A percentile compares a stretch with the other conserved stretches of the same genome.
phyloP scores from a whole-genome alignment of 345 rosid genomes.

The Psidium friedrichsthalianum region DNA sequence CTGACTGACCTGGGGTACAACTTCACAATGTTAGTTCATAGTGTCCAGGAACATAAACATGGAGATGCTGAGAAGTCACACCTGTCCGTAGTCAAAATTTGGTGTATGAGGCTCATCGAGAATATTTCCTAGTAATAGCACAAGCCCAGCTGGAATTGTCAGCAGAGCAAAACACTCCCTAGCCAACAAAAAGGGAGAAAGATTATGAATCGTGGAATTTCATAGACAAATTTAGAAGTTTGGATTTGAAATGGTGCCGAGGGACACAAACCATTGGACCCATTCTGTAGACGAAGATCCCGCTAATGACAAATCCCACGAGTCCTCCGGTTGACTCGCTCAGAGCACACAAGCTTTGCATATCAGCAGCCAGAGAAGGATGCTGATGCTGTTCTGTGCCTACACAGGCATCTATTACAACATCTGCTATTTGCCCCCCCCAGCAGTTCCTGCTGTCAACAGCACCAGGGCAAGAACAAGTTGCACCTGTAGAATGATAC shows the following conservation, averaged over 20 bases:
- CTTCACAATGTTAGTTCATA: slow-evolving; percentile 2
- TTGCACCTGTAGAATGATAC: slow-evolving; percentile 29
- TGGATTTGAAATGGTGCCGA: background rate
- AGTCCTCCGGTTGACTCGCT: slow-evolving; percentile 52
- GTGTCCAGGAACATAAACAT: background rate
- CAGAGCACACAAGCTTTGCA: slow-evolving; percentile 64
- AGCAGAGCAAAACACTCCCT: slow-evolving; percentile 81
- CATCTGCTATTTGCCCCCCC: slow-evolving; percentile 63
- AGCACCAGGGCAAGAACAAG: slow-evolving; percentile 37
- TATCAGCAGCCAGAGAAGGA: slow-evolving; percentile 55
- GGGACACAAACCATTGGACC: slow-evolving; percentile 43
- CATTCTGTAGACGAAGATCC: slow-evolving; percentile 42
- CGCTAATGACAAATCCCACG: slow-evolving; percentile 52
- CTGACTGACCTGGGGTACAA: slow-evolving; percentile 25
- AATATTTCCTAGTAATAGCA: slow-evolving; percentile 42
- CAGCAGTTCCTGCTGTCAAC: slow-evolving; percentile 44
- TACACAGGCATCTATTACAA: slow-evolving; percentile 70
- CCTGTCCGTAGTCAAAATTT: slow-evolving; percentile 50
- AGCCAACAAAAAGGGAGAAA: slow-evolving; percentile 4
- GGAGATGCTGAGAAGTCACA: background rate
- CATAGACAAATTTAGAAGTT: background rate
- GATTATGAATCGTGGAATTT: background rate
- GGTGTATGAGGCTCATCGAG: slow-evolving; percentile 40
- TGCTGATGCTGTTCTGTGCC: slow-evolving; percentile 42
- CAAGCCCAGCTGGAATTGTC: slow-evolving; percentile 56